Percentiles rank a stretch among this genome's conserved stretches.
Evolutionary conservation across 495 filamentous ascomycete species (phyloP).

Genomic region (Penicillium silybi): DNA sequence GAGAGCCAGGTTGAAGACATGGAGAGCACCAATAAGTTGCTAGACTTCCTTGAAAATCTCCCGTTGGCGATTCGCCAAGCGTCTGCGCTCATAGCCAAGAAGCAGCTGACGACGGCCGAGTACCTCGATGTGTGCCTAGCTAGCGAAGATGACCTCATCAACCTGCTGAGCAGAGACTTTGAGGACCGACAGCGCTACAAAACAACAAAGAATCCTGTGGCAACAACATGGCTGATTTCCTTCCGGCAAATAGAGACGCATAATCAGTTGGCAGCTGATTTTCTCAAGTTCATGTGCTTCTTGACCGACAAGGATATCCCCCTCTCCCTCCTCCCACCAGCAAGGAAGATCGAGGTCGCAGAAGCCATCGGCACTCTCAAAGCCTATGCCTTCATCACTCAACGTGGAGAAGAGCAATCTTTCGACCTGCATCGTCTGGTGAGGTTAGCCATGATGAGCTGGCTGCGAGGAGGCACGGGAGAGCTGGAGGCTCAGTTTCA

Average conservation of each 20-base stretch:
- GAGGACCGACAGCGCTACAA: conserved; percentile 35
- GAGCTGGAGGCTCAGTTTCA: conserved; percentile 6
- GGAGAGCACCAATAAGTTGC: conserved; percentile 20
- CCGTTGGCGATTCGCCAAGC: conserved; percentile 50
- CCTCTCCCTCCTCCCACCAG: conserved; percentile 21
- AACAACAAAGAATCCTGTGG: conserved; percentile 34
- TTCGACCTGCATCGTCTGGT: conserved; percentile 33
- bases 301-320: conserved; percentile 43
- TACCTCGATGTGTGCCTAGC: conserved; percentile 31
- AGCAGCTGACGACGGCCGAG: conserved; percentile 12
- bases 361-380: conserved; percentile 30
- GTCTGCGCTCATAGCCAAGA: conserved; percentile 44
- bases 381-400: conserved; percentile 19
- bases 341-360: conserved; percentile 4
- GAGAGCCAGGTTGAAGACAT: conserved; percentile 9
- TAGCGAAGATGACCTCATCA: conserved; percentile 26
- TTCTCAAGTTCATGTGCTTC: conserved; percentile 40
- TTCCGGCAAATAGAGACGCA: conserved; percentile 38
- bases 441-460: conserved; percentile 31
- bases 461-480: too few species aligned
- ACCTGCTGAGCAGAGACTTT: conserved; percentile 37
- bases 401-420: neutral
- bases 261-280: conserved; percentile 31
- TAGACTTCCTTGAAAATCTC: conserved; percentile 34
- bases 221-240: conserved; percentile 46